Evolutionary conservation across 2,329 filamentous ascomycete genomes (phyloP).

Genomic region (Cordyceps tenuipes): DNA sequence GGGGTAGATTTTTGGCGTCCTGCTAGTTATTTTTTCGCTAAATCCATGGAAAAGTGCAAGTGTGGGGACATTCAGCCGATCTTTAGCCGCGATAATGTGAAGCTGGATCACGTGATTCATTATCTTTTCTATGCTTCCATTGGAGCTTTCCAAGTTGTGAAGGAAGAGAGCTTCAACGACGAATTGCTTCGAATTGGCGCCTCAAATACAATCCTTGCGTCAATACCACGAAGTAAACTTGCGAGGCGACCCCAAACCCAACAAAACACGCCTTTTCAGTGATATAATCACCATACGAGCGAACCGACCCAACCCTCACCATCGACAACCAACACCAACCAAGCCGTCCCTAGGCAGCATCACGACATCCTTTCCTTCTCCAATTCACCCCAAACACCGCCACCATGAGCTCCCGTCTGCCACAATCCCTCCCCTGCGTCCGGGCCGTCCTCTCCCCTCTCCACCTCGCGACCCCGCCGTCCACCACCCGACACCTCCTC

Average conservation of each 20-base stretch:
- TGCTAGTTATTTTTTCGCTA: constrained; percentile 29
- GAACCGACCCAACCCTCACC: no score
- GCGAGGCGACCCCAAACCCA: background rate
- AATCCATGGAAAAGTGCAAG: constrained; percentile 27
- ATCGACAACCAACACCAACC: background rate
- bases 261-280: background rate
- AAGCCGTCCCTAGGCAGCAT: background rate
- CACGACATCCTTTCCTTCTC: background rate
- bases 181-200: background rate
- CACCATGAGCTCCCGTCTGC: constrained; percentile 5
- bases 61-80: constrained; percentile 18
- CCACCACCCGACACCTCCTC: background rate
- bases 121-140: constrained; percentile 16
- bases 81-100: constrained; percentile 22
- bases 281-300: background rate
- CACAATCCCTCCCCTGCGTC: constrained; percentile 12
- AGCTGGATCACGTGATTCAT: constrained; percentile 28
- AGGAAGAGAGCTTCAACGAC: background rate
- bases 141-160: background rate
- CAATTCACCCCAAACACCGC: background rate
- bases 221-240: background rate
- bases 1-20: constrained; percentile 29
- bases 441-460: background rate
- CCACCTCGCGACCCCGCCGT: background rate
- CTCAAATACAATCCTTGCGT: background rate